phyloP scores from a whole-genome alignment of 2,329 filamentous ascomycete genomes.

The Cadophora sp. region DNA sequence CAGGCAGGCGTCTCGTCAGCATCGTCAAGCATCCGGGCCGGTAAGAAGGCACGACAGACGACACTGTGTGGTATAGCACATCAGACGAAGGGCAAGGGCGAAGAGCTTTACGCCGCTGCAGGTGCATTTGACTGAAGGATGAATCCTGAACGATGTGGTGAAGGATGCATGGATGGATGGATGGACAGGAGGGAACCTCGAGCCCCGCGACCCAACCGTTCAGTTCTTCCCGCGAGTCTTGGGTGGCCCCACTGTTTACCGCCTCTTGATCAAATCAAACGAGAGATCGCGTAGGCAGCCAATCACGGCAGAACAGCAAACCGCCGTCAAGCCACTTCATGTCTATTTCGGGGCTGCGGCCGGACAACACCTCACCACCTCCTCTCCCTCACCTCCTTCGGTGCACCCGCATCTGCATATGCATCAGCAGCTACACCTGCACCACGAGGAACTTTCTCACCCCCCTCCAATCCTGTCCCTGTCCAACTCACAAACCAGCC shows the following conservation, averaged over 20 bases:
- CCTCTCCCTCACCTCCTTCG: neutral
- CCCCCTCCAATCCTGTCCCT: neutral
- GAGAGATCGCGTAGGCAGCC: neutral
- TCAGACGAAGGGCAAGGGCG: neutral
- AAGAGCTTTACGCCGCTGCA: neutral
- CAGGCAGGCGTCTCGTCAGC: neutral
- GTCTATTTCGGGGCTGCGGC: conserved; percentile 10
- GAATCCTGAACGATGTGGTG: neutral
- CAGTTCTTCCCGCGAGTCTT: neutral
- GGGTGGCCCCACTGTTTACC: neutral
- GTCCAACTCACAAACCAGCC: neutral
- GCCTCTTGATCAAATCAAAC: neutral
- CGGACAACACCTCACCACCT: neutral
- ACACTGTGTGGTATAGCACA: too few species aligned
- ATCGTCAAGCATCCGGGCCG: neutral
- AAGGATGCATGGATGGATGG: neutral
- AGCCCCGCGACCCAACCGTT: neutral
- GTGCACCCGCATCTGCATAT: neutral
- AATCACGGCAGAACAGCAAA: neutral
- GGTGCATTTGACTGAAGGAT: neutral
- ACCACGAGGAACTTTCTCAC: neutral
- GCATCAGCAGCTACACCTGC: neutral
- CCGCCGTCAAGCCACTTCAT: conserved; percentile 10
- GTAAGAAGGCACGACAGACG: neutral
- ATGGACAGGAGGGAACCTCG: neutral